Evolutionary conservation across 139 green algal species (phyloP), one percentile per base, ranked within the genome.

Genomic region (Raphidocelis subcapitata): DNA sequence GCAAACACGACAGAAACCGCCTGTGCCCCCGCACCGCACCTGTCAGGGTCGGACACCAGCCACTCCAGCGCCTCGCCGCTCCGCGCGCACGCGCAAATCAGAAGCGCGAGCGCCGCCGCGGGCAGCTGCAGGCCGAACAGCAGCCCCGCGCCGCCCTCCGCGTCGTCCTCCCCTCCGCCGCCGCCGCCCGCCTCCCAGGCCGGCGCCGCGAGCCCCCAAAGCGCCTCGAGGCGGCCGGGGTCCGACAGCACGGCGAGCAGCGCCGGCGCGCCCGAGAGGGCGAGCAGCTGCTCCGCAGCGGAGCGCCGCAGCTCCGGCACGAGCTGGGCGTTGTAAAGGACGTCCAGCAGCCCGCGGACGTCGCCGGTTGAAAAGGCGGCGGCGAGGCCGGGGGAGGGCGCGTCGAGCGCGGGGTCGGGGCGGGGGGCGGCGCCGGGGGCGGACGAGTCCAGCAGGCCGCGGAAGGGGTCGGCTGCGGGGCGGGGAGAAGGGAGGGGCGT

Each of bases 231-330:
- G 0, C 55, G 54, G 23, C 46, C n/a, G 2, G 52, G 47, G 28
- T 79, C 31, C 10, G 47, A 47, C 72, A 86, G 61, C 5, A 61
- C 59, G 14, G 56, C 70, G 33, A 77, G 61, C 62, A 88, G 77
- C 3, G 68, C 62, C 16, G 71, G 76, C 46, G 78, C 75, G 10
- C 28, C 57, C 21, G 72, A 64, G 62, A 88, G 81, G 26, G 60
- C 77, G 49, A 83, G 33, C 70, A 88, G 72, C 77, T 88, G 80
- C 72, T 85, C 80, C 5, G 80, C 77, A 2, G 80, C 74, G 0
- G 77, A 82, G 23, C 83, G 54, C 23, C 80, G 67, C 66, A 88
- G 74, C 63, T 88, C 83, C 33, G 68, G 41, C 41, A 49, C 41
- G 41, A 49, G 41, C 41, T 49, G 8, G 8, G n/a, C 20, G 67